Conservation (phyloP, 2,329 filamentous ascomycete genomes). For the Polytolypa hystricis region DNA sequence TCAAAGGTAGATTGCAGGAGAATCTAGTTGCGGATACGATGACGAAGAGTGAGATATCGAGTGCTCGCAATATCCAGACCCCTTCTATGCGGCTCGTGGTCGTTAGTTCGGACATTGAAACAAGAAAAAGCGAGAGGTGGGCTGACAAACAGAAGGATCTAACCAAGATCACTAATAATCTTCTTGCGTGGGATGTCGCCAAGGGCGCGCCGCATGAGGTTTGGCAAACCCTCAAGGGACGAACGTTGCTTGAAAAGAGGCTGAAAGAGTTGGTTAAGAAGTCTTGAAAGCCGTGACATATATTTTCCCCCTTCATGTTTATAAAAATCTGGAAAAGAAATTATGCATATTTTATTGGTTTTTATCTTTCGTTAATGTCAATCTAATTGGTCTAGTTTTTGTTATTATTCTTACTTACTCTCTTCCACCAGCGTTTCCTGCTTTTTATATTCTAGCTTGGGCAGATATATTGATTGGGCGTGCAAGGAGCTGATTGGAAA, state of each 20-base stretch:
- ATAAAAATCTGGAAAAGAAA: too few species aligned
- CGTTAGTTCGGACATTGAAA: constrained; percentile 67
- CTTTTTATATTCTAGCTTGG: too few species aligned
- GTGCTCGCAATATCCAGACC: constrained; percentile 67
- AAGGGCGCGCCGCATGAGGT: constrained; percentile 75
- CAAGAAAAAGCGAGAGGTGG: constrained; percentile 61
- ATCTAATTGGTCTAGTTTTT: too few species aligned
- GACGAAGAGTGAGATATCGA: constrained; percentile 69
- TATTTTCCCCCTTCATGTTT: too few species aligned
- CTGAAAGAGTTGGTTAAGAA: constrained; percentile 63
- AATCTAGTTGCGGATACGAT: constrained; percentile 77
- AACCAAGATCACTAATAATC: constrained; percentile 64
- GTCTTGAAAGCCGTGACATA: too few species aligned
- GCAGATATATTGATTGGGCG: too few species aligned
- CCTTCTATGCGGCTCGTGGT: constrained; percentile 65
- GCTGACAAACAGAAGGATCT: constrained; percentile 75
- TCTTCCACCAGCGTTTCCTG: too few species aligned
- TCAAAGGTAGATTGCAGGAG: constrained; percentile 89
- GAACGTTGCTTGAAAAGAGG: constrained; percentile 66
- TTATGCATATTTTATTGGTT: too few species aligned
- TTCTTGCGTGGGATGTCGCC: constrained; percentile 78
- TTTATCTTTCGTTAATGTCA: background rate
- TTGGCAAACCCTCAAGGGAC: constrained; percentile 65
- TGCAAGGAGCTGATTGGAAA: too few species aligned
- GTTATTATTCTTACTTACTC: too few species aligned